Evolutionary conservation across 805 yeast genomes (phyloP).

Genomic region (Saccharomycopsis vini): DNA sequence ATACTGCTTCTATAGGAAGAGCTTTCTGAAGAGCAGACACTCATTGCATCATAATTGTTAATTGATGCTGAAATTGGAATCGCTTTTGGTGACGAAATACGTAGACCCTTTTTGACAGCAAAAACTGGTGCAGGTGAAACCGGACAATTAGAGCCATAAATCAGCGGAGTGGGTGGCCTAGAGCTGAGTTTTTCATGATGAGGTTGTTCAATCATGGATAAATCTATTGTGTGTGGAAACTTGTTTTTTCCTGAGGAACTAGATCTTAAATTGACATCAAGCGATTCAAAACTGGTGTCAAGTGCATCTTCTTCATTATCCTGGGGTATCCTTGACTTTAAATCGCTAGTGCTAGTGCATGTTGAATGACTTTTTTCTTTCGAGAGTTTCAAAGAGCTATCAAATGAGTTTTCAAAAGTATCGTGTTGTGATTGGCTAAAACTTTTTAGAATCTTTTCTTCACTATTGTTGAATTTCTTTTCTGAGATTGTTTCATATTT

Average conservation of each 20-base stretch:
- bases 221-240: slow-evolving; percentile 2
- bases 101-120: neutral
- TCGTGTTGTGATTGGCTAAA: too few relatives aligned
- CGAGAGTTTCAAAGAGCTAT: too few relatives aligned
- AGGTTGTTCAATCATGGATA: neutral
- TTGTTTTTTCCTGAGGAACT: neutral
- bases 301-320: neutral
- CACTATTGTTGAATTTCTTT: neutral
- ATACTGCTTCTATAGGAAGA: slow-evolving; percentile 9
- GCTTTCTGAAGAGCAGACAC: slow-evolving; percentile 11
- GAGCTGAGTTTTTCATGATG: neutral
- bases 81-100: slow-evolving; percentile 15
- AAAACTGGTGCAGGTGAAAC: slow-evolving; percentile 6
- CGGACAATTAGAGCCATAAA: slow-evolving; percentile 1
- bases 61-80: slow-evolving; percentile 10
- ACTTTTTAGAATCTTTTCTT: neutral
- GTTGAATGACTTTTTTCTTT: too few relatives aligned
- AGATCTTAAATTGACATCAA: neutral
- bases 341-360: too few relatives aligned
- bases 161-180: slow-evolving; percentile 9
- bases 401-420: too few relatives aligned
- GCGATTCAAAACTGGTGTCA: slow-evolving; percentile 3
- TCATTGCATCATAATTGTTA: slow-evolving; percentile 7
- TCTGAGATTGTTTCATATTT: slow-evolving; percentile 11
- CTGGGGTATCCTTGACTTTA: neutral